Evolutionary conservation across 2,329 filamentous ascomycete genomes (phyloP).

Genomic region (Fusarium aywerte): DNA sequence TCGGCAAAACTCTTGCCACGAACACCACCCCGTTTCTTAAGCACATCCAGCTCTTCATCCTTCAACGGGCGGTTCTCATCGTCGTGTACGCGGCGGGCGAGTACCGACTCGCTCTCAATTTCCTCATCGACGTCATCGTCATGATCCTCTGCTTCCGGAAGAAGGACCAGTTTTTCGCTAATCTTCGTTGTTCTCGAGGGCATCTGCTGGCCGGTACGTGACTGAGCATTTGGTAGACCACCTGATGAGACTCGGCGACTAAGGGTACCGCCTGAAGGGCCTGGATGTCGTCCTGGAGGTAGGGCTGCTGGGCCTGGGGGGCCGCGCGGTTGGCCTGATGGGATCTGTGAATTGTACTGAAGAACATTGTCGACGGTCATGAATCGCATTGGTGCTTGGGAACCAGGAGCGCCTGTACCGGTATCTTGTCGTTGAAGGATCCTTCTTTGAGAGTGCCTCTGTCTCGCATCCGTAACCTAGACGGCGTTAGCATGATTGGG

Average conservation of each 20-base stretch:
- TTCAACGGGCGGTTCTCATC: slow-evolving; percentile 73
- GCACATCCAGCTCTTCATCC: slow-evolving; percentile 74
- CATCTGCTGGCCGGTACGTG: slow-evolving; percentile 67
- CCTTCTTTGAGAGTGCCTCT: slow-evolving; percentile 50
- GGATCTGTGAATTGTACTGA: slow-evolving; percentile 92
- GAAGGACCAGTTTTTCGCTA: slow-evolving; percentile 94
- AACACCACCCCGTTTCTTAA: slow-evolving; percentile 70
- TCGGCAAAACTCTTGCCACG: slow-evolving; percentile 93
- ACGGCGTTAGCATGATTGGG: slow-evolving; percentile 29
- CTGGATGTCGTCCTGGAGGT: slow-evolving; percentile 47
- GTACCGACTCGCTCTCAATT: slow-evolving; percentile 56
- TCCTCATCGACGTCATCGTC: slow-evolving; percentile 69
- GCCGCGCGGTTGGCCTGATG: slow-evolving; percentile 87
- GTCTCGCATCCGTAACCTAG: slow-evolving; percentile 55
- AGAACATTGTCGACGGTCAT: slow-evolving; percentile 95
- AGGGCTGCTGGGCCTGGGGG: slow-evolving; percentile 64
- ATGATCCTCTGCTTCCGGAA: slow-evolving; percentile 80
- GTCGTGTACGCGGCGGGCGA: slow-evolving; percentile 57
- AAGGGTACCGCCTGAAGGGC: slow-evolving; percentile 24
- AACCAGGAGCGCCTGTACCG: slow-evolving; percentile 43
- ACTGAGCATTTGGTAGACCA: slow-evolving; percentile 55
- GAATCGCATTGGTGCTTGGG: slow-evolving; percentile 70
- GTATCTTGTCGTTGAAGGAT: slow-evolving; percentile 51
- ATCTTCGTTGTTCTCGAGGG: slow-evolving; percentile 92
- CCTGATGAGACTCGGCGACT: slow-evolving; percentile 50